Conservation (phyloP, 768 basidiomycete species). For the Kwoniella europaea region DNA sequence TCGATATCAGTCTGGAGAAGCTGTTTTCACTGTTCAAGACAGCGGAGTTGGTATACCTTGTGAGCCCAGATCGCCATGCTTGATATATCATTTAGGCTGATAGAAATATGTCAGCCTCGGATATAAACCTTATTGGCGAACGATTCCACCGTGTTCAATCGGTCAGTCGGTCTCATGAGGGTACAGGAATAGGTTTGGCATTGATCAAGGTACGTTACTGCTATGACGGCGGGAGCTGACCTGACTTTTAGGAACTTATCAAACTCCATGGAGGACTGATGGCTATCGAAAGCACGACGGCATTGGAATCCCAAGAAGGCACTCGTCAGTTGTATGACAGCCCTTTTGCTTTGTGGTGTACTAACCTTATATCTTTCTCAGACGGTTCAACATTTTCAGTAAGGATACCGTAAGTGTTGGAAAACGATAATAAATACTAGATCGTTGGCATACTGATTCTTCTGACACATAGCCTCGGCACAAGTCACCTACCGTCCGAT, state of each 20-base stretch:
- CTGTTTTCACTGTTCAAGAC: conserved; percentile 54
- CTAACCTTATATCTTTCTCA: background rate
- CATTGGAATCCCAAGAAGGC: conserved; percentile 47
- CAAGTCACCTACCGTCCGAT: conserved; percentile 55
- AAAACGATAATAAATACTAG: no score
- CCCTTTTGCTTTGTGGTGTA: background rate
- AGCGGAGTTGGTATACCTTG: conserved; percentile 60
- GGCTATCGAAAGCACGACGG: conserved; percentile 52
- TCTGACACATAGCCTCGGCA: conserved; percentile 42
- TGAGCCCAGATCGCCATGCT: conserved; percentile 13
- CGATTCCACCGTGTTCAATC: conserved; percentile 59
- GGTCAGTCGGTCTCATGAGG: conserved; percentile 58
- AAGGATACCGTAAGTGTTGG: conserved; percentile 46
- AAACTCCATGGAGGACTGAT: conserved; percentile 58
- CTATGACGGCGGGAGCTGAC: background rate
- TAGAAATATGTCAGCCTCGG: conserved; percentile 31
- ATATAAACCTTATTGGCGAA: conserved; percentile 57
- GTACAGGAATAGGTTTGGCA: conserved; percentile 59
- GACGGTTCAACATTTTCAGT: conserved; percentile 58
- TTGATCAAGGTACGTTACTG: conserved; percentile 51
- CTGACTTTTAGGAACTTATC: conserved; percentile 56
- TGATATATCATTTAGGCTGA: background rate
- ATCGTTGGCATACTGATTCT: no score
- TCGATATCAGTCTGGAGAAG: conserved; percentile 38
- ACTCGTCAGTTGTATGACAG: conserved; percentile 33